Evolutionary conservation across 179 eudicot species (phyloP).

Genomic region (Heliamphora pulchella): DNA sequence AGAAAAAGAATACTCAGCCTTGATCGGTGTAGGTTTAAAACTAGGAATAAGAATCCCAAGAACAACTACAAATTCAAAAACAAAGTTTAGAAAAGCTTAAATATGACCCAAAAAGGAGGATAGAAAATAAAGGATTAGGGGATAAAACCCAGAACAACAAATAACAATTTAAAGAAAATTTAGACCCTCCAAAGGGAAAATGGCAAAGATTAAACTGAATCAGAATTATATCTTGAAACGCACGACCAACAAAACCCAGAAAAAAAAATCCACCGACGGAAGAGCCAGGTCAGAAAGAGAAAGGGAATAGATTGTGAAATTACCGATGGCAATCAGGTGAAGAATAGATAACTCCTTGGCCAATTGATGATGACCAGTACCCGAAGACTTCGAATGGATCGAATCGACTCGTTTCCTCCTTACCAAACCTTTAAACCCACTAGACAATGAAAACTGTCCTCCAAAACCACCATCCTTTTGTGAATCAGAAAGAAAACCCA

Average conservation of each 20-base stretch:
- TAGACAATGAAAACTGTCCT: constrained; percentile 22
- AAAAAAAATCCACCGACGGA: constrained; percentile 5
- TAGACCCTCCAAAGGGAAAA: not conserved
- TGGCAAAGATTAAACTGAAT: not conserved
- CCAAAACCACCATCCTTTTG: constrained; percentile 20
- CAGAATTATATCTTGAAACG: constrained; percentile 1
- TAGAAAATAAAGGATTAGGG: not conserved
- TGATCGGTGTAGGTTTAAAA: no score
- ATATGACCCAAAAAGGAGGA: not conserved
- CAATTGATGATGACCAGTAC: constrained; percentile 46
- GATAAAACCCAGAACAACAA: not conserved
- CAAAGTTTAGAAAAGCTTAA: not conserved
- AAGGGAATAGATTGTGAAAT: not conserved
- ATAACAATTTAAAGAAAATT: not conserved
- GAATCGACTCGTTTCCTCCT: constrained; percentile 93
- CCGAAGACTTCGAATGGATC: constrained; percentile 35
- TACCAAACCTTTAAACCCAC: constrained; percentile 47
- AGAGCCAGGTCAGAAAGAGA: not conserved
- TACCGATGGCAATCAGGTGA: constrained; percentile 87
- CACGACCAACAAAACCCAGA: not conserved
- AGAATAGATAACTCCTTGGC: constrained; percentile 76
- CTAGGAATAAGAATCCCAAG: no score
- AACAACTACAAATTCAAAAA: no score
- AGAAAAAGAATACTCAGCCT: no score
- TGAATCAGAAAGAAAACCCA: constrained; percentile 29